Evolutionary conservation across 345 rosid species (phyloP), one percentile per base, ranked within the genome.

Genomic region (Melastoma malabathricum): DNA sequence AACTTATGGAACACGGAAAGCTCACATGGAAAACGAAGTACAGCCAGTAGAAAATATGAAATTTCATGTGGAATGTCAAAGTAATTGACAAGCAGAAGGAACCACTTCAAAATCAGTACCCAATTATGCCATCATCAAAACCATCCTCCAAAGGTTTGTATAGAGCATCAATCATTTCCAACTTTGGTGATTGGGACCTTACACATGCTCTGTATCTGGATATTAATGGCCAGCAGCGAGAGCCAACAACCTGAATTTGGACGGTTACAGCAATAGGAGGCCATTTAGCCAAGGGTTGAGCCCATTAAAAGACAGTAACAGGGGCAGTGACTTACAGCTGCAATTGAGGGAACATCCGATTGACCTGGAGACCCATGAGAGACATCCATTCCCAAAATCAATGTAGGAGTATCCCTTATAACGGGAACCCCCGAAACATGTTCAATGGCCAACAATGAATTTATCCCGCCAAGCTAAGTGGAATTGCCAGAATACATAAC

Each of bases 321-420:
- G 47, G 52, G 51, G 19, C 50, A 59, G 54, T 14, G 45, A 61
- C 41, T 59, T 80, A 86, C 96, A 59, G 96, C 96, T 43, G 87
- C 92, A 31, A 84, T 58, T 20, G 93, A 86, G 61, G 96, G 95
- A 52, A 68, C 53, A 72, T 81, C 76, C 25, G 87, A 70, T 64
- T 55, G 75, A 60, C 89, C 96, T 64, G 93, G 89, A 59, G 96
- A 69, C 23, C 96, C 93, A 64, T 84, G 98, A 55, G 96, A 87
- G 55, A 92, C 93, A 74, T 84, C 98, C 93, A 92, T 87, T 29
- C 98, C 98, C 72, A 92, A 68, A 64, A 92, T 92, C 70, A 92
- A 64, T 25, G 97, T 87, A 48, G 97, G 98, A 55, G 73, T 63
- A 54, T 77, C 72, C 60, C 64, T 57, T 60, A 92, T 70, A 60